Percentiles rank a stretch among this genome's conserved stretches.
Evolutionary conservation across 306 rosid genomes (phyloP).

Genomic region (Vigna trinervia): DNA sequence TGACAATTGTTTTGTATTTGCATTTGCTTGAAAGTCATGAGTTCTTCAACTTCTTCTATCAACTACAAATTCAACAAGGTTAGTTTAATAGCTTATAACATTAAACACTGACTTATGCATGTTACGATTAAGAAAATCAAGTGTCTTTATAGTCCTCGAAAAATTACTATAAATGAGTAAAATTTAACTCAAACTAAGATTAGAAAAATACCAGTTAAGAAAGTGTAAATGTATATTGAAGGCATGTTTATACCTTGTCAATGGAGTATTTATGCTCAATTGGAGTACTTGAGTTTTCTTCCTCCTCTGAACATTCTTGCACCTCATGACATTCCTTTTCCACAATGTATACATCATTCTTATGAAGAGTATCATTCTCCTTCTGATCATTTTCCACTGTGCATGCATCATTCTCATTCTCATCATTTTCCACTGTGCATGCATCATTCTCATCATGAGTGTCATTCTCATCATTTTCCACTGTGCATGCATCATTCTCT

Average conservation of each 20-base stretch:
- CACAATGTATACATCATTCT: not conserved
- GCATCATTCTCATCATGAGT: too few species aligned
- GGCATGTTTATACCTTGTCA: conserved; percentile 47
- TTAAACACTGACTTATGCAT: not conserved
- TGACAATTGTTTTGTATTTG: conserved; percentile 49
- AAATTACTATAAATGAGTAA: not conserved
- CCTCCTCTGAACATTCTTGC: conserved; percentile 38
- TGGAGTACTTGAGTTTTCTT: conserved; percentile 41
- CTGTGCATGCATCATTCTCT: not conserved
- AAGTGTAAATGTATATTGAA: not conserved
- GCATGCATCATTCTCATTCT: too few species aligned
- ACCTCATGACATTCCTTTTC: conserved; percentile 35
- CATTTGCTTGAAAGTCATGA: conserved; percentile 47
- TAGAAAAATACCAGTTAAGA: not conserved
- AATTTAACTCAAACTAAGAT: not conserved
- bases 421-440: conserved; percentile 12
- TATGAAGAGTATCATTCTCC: too few species aligned
- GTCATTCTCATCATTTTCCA: not conserved
- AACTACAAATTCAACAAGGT: conserved; percentile 46
- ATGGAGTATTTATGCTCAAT: conserved; percentile 41
- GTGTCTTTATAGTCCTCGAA: too few species aligned
- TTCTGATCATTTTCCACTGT: too few species aligned
- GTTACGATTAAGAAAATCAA: not conserved
- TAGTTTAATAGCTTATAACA: not conserved
- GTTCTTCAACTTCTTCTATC: conserved; percentile 62